These are phyloP conservation scores for Lathyrus sativus DNA, from an alignment of 306 rosid genomes.

Conservation along the genomic window DNA sequence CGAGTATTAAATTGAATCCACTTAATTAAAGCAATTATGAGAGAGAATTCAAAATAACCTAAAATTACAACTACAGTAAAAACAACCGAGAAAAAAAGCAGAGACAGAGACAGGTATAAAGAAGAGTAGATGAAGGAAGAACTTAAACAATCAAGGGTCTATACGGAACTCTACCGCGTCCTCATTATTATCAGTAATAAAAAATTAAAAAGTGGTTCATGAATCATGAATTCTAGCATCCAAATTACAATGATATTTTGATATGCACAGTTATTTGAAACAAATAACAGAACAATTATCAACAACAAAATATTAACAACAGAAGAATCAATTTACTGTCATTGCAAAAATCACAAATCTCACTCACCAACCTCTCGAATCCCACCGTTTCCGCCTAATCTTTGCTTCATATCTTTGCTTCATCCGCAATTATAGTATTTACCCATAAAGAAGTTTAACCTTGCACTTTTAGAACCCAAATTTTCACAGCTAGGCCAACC, in stretches of 20 bases:
- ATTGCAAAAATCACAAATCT: constrained; percentile 23
- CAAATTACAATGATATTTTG: constrained; percentile 35
- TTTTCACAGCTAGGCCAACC: too few relatives aligned
- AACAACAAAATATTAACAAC: neutral
- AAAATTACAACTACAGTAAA: too few relatives aligned
- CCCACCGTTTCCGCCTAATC: neutral
- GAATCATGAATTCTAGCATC: constrained; percentile 26
- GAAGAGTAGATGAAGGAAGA: too few relatives aligned
- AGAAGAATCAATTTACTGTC: neutral
- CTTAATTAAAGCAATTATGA: too few relatives aligned
- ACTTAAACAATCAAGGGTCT: too few relatives aligned
- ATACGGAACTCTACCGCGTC: neutral
- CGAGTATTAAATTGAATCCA: too few relatives aligned
- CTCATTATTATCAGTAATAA: neutral
- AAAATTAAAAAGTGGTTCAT: neutral
- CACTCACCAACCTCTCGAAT: neutral
- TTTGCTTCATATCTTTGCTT: constrained; percentile 25
- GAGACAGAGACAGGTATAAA: too few relatives aligned
- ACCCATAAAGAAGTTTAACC: neutral
- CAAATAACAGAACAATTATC: constrained; percentile 16
- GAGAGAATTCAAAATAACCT: too few relatives aligned
- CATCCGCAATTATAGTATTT: neutral
- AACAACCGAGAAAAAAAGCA: too few relatives aligned
- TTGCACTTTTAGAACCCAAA: too few relatives aligned
- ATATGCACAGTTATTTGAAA: constrained; percentile 44